These are phyloP conservation scores for Pseudogymnoascus verrucosus DNA, from an alignment of 2,329 filamentous ascomycete genomes.

Conservation along the genomic window DNA sequence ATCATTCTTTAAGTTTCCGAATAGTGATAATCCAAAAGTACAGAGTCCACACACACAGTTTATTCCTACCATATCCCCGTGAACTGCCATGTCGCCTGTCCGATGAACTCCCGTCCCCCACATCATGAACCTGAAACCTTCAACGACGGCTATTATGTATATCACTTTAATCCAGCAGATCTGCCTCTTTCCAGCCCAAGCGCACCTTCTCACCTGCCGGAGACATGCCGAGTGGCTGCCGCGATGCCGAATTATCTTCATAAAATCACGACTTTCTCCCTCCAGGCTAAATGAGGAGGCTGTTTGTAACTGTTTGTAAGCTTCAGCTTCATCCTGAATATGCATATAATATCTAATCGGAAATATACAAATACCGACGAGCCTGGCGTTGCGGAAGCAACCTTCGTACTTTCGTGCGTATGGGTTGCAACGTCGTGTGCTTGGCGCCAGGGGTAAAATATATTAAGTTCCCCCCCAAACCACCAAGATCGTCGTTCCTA, in stretches of 20 bases:
- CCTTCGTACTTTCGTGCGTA: not conserved
- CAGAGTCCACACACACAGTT: not conserved
- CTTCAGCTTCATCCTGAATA: not conserved
- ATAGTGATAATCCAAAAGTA: not conserved
- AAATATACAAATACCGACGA: conserved; percentile 4
- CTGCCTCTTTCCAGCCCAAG: not conserved
- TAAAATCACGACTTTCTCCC: not conserved
- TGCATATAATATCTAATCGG: not conserved
- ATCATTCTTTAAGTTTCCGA: not conserved
- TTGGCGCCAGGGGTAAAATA: conserved; percentile 5
- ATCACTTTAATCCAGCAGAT: not conserved
- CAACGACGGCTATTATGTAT: not conserved
- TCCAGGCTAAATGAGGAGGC: not conserved
- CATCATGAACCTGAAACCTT: not conserved
- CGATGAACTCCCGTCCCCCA: not conserved
- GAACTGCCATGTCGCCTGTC: not conserved
- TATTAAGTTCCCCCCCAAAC: not conserved
- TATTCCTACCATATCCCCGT: not conserved
- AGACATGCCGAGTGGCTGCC: not conserved
- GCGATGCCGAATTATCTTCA: not conserved
- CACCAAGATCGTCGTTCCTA: not conserved
- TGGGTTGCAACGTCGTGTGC: not conserved
- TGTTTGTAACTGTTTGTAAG: conserved; percentile 1
- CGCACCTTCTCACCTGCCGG: not conserved
- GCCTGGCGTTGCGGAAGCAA: not conserved